Evolutionary conservation across 73 alveolate species (phyloP).

Genomic region (Paramecium pentaurelia): DNA sequence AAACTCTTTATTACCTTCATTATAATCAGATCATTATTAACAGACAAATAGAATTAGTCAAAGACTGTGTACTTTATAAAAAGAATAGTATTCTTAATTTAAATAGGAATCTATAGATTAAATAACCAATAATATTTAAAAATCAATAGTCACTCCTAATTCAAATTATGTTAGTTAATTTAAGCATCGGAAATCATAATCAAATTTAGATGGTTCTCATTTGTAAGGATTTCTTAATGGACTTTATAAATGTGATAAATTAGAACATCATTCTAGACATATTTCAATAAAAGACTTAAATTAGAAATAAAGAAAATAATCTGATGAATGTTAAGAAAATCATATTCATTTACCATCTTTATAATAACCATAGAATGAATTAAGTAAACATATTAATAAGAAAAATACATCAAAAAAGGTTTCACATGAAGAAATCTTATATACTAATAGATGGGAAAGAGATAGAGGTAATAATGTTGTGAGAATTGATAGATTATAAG

Average conservation of each 20-base stretch:
- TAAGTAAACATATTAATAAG: not conserved
- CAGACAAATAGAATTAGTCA: not conserved
- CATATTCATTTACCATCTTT: not conserved
- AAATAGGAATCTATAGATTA: not conserved
- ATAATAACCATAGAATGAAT: not conserved
- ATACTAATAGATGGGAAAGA: conserved; percentile 6
- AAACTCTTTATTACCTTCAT: not conserved
- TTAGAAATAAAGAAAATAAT: not conserved
- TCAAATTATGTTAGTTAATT: not conserved
- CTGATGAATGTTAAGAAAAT: not conserved
- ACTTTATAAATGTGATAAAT: not conserved
- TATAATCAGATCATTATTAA: not conserved
- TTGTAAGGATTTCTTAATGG: not conserved
- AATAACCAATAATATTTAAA: not conserved
- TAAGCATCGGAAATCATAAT: not conserved
- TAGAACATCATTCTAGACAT: not conserved
- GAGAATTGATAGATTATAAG: not conserved
- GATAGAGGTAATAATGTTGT: not conserved
- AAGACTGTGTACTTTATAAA: not conserved
- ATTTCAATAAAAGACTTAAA: not conserved
- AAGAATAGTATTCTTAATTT: not conserved
- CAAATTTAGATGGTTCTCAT: not conserved
- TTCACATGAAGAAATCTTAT: not conserved
- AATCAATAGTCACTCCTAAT: not conserved
- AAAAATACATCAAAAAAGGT: not conserved